Evolutionary conservation across 768 basidiomycete genomes (phyloP), one percentile per base, ranked within the genome.

Genomic region (Suillus ampliporus): DNA sequence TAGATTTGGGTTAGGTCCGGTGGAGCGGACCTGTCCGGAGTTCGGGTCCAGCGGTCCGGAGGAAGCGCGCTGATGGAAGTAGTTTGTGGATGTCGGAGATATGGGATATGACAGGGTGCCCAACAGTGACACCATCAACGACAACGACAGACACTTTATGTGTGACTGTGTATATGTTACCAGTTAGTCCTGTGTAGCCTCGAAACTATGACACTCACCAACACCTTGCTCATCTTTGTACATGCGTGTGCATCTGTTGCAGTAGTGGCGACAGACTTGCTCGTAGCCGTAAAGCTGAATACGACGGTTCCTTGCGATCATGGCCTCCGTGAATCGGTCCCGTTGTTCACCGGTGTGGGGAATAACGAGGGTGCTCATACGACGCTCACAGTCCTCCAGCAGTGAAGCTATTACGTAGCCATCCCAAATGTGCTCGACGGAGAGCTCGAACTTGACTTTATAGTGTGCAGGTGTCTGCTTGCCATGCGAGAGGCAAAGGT

Each of bases 401-500:
- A 76, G 67, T 1, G 71, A 62, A 11, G 67, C 21, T 5, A 72
- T 65, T 17, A 74, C 54, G 52, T 76, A 78, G 0, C 65, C 69
- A 64, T 74, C 71, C 71, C 74, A 78, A 17, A 78, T 68, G 43
- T 78, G 72, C 13, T 74, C 67, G 3, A 68, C 67, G 0, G 68
- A 64, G 2, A 74, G 64, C 41, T 56, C 65, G 17, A 57, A 47
- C 2, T 63, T 64, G 48, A 77, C 69, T 35, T 67, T 57, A 73
- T 72, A 77, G 4, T 64, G 68, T 7, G 28, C 48, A 8, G 43
- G 51, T n/a, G 51, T 43, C 6, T 69, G 50, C 40, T 66, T 58
- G 14, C 62, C 54, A 2, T 58, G n/a, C 5, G 59, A 62, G 15
- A 66, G 57, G 2, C 57, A 58, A 60, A 68, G 62, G 19, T 71